Conservation (phyloP, 169 alveolate genomes). For the Hepatocystis sp. region DNA sequence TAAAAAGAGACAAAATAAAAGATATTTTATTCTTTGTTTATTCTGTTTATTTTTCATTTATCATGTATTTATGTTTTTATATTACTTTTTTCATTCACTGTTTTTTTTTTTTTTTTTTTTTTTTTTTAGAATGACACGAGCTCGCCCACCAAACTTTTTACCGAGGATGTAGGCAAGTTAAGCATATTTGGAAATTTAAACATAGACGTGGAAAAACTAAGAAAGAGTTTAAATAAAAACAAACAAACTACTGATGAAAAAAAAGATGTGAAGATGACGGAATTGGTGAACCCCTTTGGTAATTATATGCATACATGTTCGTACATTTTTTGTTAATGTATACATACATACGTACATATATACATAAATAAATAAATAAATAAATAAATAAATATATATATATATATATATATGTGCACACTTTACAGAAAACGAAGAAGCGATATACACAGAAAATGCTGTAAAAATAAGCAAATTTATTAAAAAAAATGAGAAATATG, state of each 20-base stretch:
- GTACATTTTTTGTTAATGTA: too few species aligned
- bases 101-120: not conserved
- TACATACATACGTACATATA: not conserved
- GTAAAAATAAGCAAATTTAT: constrained; percentile 58
- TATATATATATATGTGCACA: not conserved
- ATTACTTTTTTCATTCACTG: not conserved
- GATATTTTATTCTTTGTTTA: not conserved
- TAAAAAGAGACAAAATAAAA: not conserved
- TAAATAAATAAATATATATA: not conserved
- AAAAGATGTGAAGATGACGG: constrained; percentile 59
- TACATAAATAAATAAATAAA: not conserved
- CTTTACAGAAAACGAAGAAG: constrained; percentile 38
- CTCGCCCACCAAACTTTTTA: constrained; percentile 57
- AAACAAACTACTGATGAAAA: constrained; percentile 42
- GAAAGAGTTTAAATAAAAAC: constrained; percentile 44
- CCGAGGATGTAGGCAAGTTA: constrained; percentile 38
- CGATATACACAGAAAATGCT: constrained; percentile 50
- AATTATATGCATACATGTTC: not conserved
- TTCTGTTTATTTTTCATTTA: not conserved
- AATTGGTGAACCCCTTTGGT: constrained; percentile 51
- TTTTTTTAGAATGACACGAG: constrained; percentile 31
- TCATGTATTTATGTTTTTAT: not conserved
- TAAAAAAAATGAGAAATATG: constrained; percentile 47
- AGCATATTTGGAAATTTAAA: constrained; percentile 45
- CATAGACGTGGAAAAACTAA: constrained; percentile 39